phyloP scores from a whole-genome alignment of 1,284 basidiomycete genomes.

The Microbotryum lychnidis-dioicae region DNA sequence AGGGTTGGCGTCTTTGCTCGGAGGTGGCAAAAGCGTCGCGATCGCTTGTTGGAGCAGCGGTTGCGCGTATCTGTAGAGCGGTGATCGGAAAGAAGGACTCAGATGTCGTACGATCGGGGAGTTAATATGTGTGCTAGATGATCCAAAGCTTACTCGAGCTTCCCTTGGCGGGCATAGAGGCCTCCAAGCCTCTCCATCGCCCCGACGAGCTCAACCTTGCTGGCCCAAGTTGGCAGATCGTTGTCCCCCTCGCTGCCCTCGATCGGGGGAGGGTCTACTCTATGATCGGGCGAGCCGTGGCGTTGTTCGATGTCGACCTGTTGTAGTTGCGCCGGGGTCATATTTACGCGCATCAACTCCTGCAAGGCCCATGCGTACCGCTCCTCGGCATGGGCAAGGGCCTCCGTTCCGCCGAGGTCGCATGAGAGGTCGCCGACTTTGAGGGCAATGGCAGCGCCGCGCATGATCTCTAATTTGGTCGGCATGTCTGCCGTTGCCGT shows the following conservation, averaged over 20 bases:
- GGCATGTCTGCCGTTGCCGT: too few relatives aligned
- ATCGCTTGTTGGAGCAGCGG: constrained; percentile 28
- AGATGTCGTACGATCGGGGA: background rate
- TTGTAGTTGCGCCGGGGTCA: constrained; percentile 16
- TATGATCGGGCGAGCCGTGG: background rate
- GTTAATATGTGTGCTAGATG: background rate
- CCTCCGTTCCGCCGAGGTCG: constrained; percentile 3
- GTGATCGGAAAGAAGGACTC: background rate
- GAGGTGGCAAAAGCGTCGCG: constrained; percentile 22
- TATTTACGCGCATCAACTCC: constrained; percentile 24
- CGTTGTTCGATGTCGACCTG: constrained; percentile 5
- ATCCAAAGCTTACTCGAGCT: constrained; percentile 18
- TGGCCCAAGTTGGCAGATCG: constrained; percentile 18
- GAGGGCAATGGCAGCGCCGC: constrained; percentile 19
- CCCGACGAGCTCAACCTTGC: constrained; percentile 21
- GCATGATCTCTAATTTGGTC: background rate
- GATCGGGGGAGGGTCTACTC: background rate
- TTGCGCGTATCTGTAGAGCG: constrained; percentile 16
- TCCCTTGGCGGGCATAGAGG: constrained; percentile 22
- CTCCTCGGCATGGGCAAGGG: constrained; percentile 20
- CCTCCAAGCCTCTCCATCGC: constrained; percentile 27
- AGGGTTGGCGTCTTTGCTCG: constrained; percentile 11
- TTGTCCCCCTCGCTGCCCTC: background rate
- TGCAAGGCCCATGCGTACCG: constrained; percentile 22
- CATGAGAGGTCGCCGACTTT: constrained; percentile 27